Conservation (phyloP, 176 grass and related monocot genomes). For the Elymus sibiricus region DNA sequence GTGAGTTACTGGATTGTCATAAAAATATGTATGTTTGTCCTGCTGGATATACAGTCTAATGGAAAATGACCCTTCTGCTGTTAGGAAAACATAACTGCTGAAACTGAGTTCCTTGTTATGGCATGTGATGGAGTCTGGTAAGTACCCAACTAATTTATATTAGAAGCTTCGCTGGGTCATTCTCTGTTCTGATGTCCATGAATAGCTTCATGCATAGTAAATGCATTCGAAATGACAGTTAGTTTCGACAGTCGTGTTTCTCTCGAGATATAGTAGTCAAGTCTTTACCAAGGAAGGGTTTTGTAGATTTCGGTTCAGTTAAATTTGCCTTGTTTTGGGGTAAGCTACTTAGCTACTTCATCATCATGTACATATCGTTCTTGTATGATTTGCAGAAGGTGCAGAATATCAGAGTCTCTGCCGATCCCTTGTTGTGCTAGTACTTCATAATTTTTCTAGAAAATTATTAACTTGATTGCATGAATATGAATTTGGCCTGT, state of each 20-base stretch:
- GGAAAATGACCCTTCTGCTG: background rate
- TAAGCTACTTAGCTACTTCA: constrained; percentile 7
- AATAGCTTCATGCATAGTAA: constrained; percentile 11
- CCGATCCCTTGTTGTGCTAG: background rate
- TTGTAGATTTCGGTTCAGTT: background rate
- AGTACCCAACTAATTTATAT: background rate
- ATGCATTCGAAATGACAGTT: background rate
- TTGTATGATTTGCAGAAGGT: background rate
- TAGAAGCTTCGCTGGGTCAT: constrained; percentile 5
- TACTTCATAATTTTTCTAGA: background rate
- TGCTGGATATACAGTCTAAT: constrained; percentile 4
- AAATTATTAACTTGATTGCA: background rate
- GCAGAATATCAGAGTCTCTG: background rate
- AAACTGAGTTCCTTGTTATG: constrained; percentile 49
- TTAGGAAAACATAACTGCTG: constrained; percentile 30
- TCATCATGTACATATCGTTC: background rate
- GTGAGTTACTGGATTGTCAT: constrained; percentile 28
- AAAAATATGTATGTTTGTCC: background rate
- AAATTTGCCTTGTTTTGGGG: constrained; percentile 7
- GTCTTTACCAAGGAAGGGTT: no score
- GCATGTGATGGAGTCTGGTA: constrained; percentile 76
- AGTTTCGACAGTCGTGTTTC: background rate
- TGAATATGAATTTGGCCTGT: background rate
- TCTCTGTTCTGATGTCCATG: background rate
- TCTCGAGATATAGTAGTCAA: no score